These are phyloP conservation scores for Aurifilum marmelostoma DNA, from an alignment of 2,329 filamentous ascomycete genomes.

Conservation along the genomic window DNA sequence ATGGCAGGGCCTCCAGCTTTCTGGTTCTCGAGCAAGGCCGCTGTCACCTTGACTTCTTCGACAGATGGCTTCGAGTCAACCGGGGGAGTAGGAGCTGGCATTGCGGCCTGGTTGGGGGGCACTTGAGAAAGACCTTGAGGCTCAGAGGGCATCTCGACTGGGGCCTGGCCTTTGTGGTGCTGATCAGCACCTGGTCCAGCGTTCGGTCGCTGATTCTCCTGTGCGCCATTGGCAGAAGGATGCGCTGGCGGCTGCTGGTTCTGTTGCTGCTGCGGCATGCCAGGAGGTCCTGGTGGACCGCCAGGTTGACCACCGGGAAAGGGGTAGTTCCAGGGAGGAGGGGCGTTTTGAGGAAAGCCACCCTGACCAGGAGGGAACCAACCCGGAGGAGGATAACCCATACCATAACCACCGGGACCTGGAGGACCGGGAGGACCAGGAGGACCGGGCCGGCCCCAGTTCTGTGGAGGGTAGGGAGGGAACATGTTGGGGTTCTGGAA, in stretches of 20 bases:
- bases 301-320: constrained; percentile 57
- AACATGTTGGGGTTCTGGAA: constrained; percentile 36
- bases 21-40: constrained; percentile 51
- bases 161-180: constrained; percentile 45
- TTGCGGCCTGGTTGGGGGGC: constrained; percentile 47
- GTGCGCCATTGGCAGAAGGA: constrained; percentile 17
- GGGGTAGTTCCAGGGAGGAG: constrained; percentile 60
- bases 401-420: constrained; percentile 51
- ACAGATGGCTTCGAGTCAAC: constrained; percentile 70
- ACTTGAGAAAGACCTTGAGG: constrained; percentile 55
- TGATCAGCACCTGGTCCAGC: constrained; percentile 56
- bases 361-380: constrained; percentile 80
- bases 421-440: constrained; percentile 34
- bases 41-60: constrained; percentile 55
- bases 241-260: constrained; percentile 36
- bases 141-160: constrained; percentile 52
- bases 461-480: constrained; percentile 34
- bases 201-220: constrained; percentile 52
- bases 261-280: constrained; percentile 37
- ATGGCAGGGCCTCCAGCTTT: constrained; percentile 33
- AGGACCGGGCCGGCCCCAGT: constrained; percentile 39
- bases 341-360: constrained; percentile 70
- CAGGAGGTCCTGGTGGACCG: constrained; percentile 35
- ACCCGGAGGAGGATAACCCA: constrained; percentile 75
- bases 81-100: constrained; percentile 61